These are phyloP conservation scores for Letharia columbiana DNA, from an alignment of 495 filamentous ascomycete genomes.

Conservation along the genomic window DNA sequence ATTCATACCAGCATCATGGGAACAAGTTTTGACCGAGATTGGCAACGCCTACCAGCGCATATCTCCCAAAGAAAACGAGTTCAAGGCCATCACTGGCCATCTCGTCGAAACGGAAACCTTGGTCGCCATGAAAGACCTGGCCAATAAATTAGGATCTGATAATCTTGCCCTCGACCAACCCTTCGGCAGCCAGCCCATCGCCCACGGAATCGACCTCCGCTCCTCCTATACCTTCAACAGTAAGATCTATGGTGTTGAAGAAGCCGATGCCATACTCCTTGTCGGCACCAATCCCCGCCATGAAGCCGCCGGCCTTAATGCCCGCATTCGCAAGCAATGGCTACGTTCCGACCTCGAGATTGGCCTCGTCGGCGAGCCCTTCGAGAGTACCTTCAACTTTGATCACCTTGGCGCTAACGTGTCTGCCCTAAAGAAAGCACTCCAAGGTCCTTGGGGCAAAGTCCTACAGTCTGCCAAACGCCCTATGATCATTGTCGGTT, in stretches of 20 bases:
- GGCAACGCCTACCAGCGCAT: conserved; percentile 63
- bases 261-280: conserved; percentile 84
- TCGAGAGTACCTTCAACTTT: conserved; percentile 87
- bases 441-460: conserved; percentile 83
- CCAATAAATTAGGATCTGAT: conserved; percentile 91
- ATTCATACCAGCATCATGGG: conserved; percentile 87
- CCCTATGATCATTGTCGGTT: conserved; percentile 94
- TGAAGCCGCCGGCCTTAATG: conserved; percentile 90
- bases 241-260: conserved; percentile 83
- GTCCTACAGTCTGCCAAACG: conserved; percentile 78
- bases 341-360: conserved; percentile 89
- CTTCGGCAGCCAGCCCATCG: conserved; percentile 68
- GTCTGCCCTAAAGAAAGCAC: conserved; percentile 68
- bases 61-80: conserved; percentile 76
- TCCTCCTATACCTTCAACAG: conserved; percentile 97
- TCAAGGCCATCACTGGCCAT: conserved; percentile 89
- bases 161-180: conserved; percentile 91
- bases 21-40: conserved; percentile 84
- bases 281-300: conserved; percentile 91
- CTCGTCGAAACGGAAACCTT: conserved; percentile 85
- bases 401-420: conserved; percentile 76
- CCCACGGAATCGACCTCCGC: conserved; percentile 88
- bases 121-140: conserved; percentile 92
- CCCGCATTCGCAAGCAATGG: conserved; percentile 96
- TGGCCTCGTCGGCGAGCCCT: conserved; percentile 82